phyloP scores from a whole-genome alignment of 2,329 filamentous ascomycete species.

The Paramyrothecium roridum region DNA sequence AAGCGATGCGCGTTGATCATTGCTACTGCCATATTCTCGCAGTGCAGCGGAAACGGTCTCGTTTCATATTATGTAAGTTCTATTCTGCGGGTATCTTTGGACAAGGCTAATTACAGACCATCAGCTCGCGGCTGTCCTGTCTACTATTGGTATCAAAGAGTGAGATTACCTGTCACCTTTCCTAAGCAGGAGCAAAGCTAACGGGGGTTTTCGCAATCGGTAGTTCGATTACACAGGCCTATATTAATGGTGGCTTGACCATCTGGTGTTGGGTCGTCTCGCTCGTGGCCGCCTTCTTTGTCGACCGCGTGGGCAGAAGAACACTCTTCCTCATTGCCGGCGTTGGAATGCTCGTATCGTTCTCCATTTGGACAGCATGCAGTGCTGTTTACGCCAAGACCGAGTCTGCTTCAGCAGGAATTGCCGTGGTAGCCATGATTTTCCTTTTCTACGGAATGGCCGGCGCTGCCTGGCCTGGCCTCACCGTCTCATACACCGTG shows the following conservation, averaged over 20 bases:
- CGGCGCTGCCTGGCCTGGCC: conserved; percentile 16
- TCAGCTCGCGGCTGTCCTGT: conserved; percentile 15
- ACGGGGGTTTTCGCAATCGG: too few species aligned
- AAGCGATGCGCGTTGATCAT: conserved; percentile 38
- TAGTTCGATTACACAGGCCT: conserved; percentile 15
- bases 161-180: conserved; percentile 2
- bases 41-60: conserved; percentile 36
- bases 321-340: conserved; percentile 17
- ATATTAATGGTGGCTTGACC: conserved; percentile 19
- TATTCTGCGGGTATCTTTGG: neutral
- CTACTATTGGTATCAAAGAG: conserved; percentile 18
- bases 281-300: conserved; percentile 17
- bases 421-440: conserved; percentile 19
- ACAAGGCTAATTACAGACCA: neutral
- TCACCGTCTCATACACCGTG: conserved; percentile 18
- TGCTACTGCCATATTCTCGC: conserved; percentile 34
- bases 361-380: conserved; percentile 17
- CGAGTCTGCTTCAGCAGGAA: conserved; percentile 10
- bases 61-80: conserved; percentile 33
- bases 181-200: too few species aligned
- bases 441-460: conserved; percentile 20
- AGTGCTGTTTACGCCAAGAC: conserved; percentile 19
- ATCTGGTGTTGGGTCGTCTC: conserved; percentile 20
- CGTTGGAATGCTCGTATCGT: conserved; percentile 17
- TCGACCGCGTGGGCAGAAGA: conserved; percentile 16